Evolutionary conservation across 345 rosid genomes (phyloP).

Genomic region (sweet orange (Citrus sinensis)): DVS_A1.0 CM039166.1:15576001-15576500

Average conservation of each 20-base stretch:
- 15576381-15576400: background rate
- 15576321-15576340: too few species aligned
- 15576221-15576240: background rate
- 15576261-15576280: too few species aligned
- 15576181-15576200: background rate
- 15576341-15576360: too few species aligned
- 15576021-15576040: background rate
- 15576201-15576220: background rate
- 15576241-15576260: too few species aligned
- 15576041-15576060: background rate
- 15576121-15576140: background rate
- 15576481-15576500: slow-evolving; percentile 67
- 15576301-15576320: background rate
- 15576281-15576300: background rate
- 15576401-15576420: slow-evolving; percentile 15
- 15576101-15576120: slow-evolving; percentile 12
- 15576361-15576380: background rate
- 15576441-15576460: background rate
- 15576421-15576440: slow-evolving; percentile 6
- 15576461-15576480: slow-evolving; percentile 49
- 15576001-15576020: background rate
- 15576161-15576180: background rate
- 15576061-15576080: background rate
- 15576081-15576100: background rate
- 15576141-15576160: slow-evolving; percentile 1